A percentile compares a stretch with the other conserved stretches of the same genome.
These are phyloP conservation scores for Nyctanthes arbortristis DNA, from an alignment of 257 asterid genomes.

Conservation along the genomic window DNA sequence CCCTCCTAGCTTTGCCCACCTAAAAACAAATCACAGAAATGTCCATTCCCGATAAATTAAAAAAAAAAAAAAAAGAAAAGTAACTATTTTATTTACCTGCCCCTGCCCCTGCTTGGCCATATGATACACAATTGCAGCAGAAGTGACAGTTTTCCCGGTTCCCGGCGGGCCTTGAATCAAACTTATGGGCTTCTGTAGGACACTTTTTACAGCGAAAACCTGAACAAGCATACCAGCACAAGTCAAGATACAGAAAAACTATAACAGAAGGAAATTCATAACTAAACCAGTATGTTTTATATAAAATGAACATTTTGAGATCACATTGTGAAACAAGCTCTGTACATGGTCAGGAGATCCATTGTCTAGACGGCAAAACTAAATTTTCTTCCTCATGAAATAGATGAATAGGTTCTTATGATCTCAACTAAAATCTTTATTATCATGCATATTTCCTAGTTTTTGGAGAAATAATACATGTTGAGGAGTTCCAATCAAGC, in stretches of 20 bases:
- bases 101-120: slow-evolving; percentile 99
- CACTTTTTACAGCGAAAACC: slow-evolving; percentile 99
- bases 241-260: not conserved
- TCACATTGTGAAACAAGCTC: not conserved
- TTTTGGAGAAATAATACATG: slow-evolving; percentile 5
- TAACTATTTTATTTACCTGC: slow-evolving; percentile 53
- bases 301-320: not conserved
- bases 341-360: not conserved
- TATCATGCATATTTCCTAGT: slow-evolving; percentile 11
- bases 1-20: not conserved
- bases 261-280: not conserved
- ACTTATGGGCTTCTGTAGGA: slow-evolving; percentile 91
- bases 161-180: slow-evolving; percentile 99
- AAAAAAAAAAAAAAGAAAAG: not conserved
- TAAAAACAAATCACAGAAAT: not conserved
- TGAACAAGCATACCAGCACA: slow-evolving; percentile 23
- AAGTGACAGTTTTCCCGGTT: slow-evolving; percentile 97
- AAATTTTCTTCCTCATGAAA: not conserved
- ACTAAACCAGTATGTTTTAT: slow-evolving; percentile 8
- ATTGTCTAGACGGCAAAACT: not conserved
- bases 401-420: not conserved
- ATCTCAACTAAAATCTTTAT: not conserved
- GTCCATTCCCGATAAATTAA: not conserved
- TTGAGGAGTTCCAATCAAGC: not conserved
- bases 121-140: slow-evolving; percentile 97